Evolutionary conservation across 164 flowering plant species (phyloP).

Genomic region (Taxillus chinensis): DNA sequence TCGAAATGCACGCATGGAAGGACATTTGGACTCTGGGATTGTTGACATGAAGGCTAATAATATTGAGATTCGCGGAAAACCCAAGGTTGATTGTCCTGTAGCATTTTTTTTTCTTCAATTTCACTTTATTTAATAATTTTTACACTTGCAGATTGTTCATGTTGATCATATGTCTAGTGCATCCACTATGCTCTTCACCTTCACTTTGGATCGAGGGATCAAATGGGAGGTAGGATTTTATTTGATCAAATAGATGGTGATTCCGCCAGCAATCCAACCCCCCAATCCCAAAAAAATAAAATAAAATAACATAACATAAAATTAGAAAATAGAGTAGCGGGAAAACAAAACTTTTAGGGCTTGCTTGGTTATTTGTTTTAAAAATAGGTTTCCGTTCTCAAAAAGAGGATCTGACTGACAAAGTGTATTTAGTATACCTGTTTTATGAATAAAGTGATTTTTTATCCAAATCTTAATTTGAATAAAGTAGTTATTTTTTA

Average conservation of each 20-base stretch:
- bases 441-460: too few relatives aligned
- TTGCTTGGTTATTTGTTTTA: too few relatives aligned
- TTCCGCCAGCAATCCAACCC: too few relatives aligned
- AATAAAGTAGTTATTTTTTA: too few relatives aligned
- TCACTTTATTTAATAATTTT: background rate
- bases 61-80: conserved; percentile 58
- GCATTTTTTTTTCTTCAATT: background rate
- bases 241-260: background rate
- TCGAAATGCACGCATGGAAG: conserved; percentile 87
- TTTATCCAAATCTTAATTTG: too few relatives aligned
- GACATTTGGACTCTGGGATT: conserved; percentile 88
- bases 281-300: too few relatives aligned
- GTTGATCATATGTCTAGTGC: conserved; percentile 87
- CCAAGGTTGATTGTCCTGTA: conserved; percentile 47
- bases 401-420: too few relatives aligned
- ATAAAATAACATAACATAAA: too few relatives aligned
- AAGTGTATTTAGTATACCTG: too few relatives aligned
- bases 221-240: conserved; percentile 69
- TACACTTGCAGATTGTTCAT: conserved; percentile 69
- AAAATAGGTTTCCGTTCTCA: too few relatives aligned
- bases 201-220: conserved; percentile 85
- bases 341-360: too few relatives aligned
- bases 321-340: too few relatives aligned
- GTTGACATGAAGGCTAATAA: conserved; percentile 80
- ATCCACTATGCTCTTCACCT: conserved; percentile 72